Evolutionary conservation across 768 basidiomycete species (phyloP), one percentile per base, ranked within the genome.

Genomic region (Tylopilus subfusipes): DNA sequence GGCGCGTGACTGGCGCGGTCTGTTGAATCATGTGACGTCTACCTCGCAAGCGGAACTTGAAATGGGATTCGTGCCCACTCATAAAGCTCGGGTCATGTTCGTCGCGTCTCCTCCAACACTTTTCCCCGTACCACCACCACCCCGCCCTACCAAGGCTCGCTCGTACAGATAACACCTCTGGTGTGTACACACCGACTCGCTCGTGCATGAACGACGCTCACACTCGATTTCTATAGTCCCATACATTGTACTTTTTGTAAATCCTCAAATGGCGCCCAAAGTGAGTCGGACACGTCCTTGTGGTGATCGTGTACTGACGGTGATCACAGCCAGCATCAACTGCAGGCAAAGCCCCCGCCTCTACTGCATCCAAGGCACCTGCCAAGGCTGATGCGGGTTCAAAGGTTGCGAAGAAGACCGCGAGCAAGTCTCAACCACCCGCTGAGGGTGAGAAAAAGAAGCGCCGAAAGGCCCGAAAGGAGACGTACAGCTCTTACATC

Each of bases 401-500:
- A 42, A 76, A 84, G 72, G 79, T 82, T 22, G 79, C 81, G 1
- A 82, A 82, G 74, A 80, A 82, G 70, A 81, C 84, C 1, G 79
- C 84, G 14, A 79, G 80, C 73, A 84, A 84, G 73, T 60, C 76
- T 33, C 69, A 76, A 19, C 63, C 76, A 12, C 65, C 80, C 40
- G 80, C 73, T 43, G 82, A 80, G 48, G 82, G 79, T 49, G 86
- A 88, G 69, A 87, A 88, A 80, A 88, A 88, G 82, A 86, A 86
- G 78, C 80, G 85, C 69, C 82, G 80, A 72, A 91, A 90, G 80
- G 70, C 80, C 46, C 82, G 88, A 68, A 87, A 88, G 79, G 87
- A 89, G 76, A 88, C 87, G 4, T 89, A 88, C 78, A 84, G 84
- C 68, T 86, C 88, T 27, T 92, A 92, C 77, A 89, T 93, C 68